A percentile compares a stretch with the other conserved stretches of the same genome.
phyloP scores from a whole-genome alignment of 352 stramenopile species.

The Phytophthora pluvialis region DNA sequence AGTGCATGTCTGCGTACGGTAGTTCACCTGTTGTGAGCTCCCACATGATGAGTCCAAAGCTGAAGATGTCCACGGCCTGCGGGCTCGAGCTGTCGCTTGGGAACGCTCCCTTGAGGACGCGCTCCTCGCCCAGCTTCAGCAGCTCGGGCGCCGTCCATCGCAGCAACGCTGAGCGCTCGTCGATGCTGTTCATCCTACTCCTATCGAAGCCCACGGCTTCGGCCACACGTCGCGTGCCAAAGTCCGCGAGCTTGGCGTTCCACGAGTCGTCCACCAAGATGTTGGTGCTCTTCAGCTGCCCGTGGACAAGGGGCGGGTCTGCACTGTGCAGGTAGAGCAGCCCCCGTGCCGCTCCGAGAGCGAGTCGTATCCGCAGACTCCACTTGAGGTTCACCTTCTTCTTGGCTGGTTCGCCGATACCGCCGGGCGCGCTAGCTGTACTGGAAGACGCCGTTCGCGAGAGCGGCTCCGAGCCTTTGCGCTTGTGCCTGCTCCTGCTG shows the following conservation, averaged over 20 bases:
- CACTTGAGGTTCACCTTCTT: slow-evolving; percentile 79
- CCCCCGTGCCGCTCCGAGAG: slow-evolving; percentile 75
- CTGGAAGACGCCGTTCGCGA: slow-evolving; percentile 22
- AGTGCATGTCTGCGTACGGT: slow-evolving; percentile 70
- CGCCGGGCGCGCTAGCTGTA: slow-evolving; percentile 25
- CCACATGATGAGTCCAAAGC: slow-evolving; percentile 90
- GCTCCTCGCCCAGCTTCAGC: slow-evolving; percentile 80
- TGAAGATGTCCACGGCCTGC: slow-evolving; percentile 89
- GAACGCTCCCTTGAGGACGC: slow-evolving; percentile 66
- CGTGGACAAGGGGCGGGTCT: slow-evolving; percentile 84
- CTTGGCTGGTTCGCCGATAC: slow-evolving; percentile 36
- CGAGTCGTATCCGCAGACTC: slow-evolving; percentile 82
- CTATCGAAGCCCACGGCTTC: slow-evolving; percentile 81
- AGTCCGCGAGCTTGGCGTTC: slow-evolving; percentile 90
- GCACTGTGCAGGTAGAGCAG: slow-evolving; percentile 88
- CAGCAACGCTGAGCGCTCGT: slow-evolving; percentile 61
- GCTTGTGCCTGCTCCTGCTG: slow-evolving; percentile 34
- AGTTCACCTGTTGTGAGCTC: slow-evolving; percentile 87
- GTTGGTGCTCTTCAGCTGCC: slow-evolving; percentile 89
- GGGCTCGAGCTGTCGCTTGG: slow-evolving; percentile 53
- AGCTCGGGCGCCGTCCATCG: slow-evolving; percentile 84
- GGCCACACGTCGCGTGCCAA: slow-evolving; percentile 80
- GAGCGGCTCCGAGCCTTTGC: slow-evolving; percentile 33
- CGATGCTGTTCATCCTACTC: slow-evolving; percentile 63
- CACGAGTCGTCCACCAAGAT: slow-evolving; percentile 90